A percentile compares a stretch with the other conserved stretches of the same genome.
Conservation (phyloP, 768 basidiomycete genomes). For the Lyophyllum atratum region DNA sequence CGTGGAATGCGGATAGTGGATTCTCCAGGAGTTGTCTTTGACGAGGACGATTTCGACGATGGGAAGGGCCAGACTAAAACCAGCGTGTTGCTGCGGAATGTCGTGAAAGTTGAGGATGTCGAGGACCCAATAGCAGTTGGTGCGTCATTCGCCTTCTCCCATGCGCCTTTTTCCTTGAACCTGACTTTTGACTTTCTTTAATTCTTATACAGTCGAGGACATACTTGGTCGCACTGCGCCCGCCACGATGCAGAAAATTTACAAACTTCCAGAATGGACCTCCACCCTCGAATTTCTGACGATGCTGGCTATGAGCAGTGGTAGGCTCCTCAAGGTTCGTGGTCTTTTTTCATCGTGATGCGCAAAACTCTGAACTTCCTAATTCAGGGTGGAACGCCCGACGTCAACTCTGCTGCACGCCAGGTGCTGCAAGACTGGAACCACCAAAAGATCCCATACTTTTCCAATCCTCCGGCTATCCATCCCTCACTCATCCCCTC, state of each 20-base stretch:
- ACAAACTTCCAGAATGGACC: conserved; percentile 76
- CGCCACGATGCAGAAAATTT: conserved; percentile 78
- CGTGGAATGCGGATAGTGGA: conserved; percentile 91
- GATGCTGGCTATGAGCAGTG: conserved; percentile 82
- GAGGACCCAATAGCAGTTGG: conserved; percentile 90
- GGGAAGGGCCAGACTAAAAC: conserved; percentile 50
- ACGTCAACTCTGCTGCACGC: conserved; percentile 79
- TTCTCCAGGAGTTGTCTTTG: conserved; percentile 97
- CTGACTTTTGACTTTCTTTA: background rate
- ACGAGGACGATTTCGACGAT: conserved; percentile 56
- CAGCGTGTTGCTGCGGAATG: conserved; percentile 81
- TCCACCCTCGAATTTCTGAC: conserved; percentile 85
- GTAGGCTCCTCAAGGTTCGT: conserved; percentile 78
- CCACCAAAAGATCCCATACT: conserved; percentile 92
- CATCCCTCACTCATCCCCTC: conserved; percentile 79
- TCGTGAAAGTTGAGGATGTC: conserved; percentile 87
- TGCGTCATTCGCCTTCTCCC: conserved; percentile 35
- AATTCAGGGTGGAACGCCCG: conserved; percentile 86
- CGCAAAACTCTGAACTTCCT: background rate
- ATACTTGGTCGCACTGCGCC: conserved; percentile 74
- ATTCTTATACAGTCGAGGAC: conserved; percentile 69
- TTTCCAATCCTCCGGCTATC: conserved; percentile 72
- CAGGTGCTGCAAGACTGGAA: conserved; percentile 93
- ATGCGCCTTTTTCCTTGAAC: background rate
- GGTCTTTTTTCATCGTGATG: background rate